phyloP scores from a whole-genome alignment of 495 filamentous ascomycete genomes.

The Aspergillus kassunensis region DNA sequence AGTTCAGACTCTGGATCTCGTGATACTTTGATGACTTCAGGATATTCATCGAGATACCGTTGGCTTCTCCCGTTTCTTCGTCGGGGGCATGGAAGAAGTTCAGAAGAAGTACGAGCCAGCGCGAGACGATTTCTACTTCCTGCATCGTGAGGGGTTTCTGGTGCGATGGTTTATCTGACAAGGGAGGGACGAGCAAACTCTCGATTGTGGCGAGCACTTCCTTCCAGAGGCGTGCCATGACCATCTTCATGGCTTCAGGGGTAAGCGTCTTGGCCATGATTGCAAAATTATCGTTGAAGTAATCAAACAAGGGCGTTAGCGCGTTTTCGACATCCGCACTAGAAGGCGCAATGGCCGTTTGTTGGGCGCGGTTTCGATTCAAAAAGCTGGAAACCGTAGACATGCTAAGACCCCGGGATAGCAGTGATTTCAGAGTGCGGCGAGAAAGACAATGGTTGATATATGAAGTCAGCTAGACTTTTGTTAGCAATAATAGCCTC shows the following conservation, averaged over 20 bases:
- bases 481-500: constrained; percentile 15
- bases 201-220: constrained; percentile 92
- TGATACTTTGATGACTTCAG: constrained; percentile 97
- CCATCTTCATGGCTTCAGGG: constrained; percentile 86
- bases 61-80: constrained; percentile 76
- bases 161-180: constrained; percentile 90
- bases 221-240: constrained; percentile 98
- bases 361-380: constrained; percentile 53
- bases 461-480: constrained; percentile 75
- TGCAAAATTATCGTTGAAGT: constrained; percentile 98
- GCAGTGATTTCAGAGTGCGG: constrained; percentile 67
- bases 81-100: constrained; percentile 94
- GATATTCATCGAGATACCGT: constrained; percentile 85
- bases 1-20: constrained; percentile 91
- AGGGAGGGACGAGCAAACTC: constrained; percentile 81
- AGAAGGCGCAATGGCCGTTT: constrained; percentile 56
- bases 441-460: constrained; percentile 88
- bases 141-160: constrained; percentile 83
- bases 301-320: constrained; percentile 84
- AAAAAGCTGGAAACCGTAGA: constrained; percentile 80
- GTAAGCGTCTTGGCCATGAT: constrained; percentile 98
- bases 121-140: constrained; percentile 92
- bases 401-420: constrained; percentile 67
- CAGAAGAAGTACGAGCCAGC: constrained; percentile 88
- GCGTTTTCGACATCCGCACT: constrained; percentile 73